These are phyloP conservation scores for Comarum palustre DNA, from an alignment of 306 rosid genomes.

Conservation along the genomic window DNA sequence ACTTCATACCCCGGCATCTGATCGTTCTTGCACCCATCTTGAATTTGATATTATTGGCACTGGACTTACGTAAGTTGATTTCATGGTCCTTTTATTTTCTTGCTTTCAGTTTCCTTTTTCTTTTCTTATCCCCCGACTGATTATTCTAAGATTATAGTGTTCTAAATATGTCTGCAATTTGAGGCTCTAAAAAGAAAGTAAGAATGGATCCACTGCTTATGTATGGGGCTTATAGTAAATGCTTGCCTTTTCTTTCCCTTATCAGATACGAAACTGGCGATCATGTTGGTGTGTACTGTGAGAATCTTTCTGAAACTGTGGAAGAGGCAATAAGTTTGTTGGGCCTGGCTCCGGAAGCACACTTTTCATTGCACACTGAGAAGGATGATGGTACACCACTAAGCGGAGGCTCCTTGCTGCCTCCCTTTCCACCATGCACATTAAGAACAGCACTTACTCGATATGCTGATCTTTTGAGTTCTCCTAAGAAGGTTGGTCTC, in stretches of 20 bases:
- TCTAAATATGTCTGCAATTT: background rate
- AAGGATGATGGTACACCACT: slow-evolving; percentile 81
- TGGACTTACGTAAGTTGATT: slow-evolving; percentile 66
- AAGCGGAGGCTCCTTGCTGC: slow-evolving; percentile 70
- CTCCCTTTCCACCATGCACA: slow-evolving; percentile 79
- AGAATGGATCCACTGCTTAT: slow-evolving; percentile 13
- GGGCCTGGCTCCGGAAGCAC: slow-evolving; percentile 70
- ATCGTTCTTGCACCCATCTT: slow-evolving; percentile 94
- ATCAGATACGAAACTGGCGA: slow-evolving; percentile 96
- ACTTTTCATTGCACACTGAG: slow-evolving; percentile 77
- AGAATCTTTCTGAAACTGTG: slow-evolving; percentile 75
- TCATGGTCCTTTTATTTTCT: background rate
- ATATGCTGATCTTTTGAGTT: slow-evolving; percentile 82
- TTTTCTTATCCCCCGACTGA: background rate
- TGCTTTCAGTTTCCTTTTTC: background rate
- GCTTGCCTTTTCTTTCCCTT: slow-evolving; percentile 15
- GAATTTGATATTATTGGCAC: slow-evolving; percentile 85
- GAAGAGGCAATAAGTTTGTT: slow-evolving; percentile 66
- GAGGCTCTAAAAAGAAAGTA: slow-evolving; percentile 10
- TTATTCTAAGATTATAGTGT: background rate
- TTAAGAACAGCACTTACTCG: slow-evolving; percentile 63
- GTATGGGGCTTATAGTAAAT: slow-evolving; percentile 8
- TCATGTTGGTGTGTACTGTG: slow-evolving; percentile 95
- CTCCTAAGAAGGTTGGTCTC: slow-evolving; percentile 81
- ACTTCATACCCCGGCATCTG: slow-evolving; percentile 78